Evolutionary conservation across 139 green algal species (phyloP), one percentile per base, ranked within the genome.

Genomic region (Gonium pectorale): DNA sequence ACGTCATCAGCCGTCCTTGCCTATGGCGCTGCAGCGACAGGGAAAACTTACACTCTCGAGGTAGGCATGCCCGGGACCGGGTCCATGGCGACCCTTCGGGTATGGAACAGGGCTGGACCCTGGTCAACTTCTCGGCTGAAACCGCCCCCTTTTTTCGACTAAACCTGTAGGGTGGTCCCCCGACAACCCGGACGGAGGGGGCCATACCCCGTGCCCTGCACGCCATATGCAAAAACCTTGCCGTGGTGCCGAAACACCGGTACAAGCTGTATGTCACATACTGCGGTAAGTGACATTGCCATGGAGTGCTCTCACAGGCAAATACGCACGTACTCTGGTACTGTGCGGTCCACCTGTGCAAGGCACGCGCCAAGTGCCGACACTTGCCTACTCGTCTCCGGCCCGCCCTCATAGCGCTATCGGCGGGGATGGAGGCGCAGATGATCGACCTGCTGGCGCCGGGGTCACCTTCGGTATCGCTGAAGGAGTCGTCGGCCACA

Each of bases 361-460:
- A n/a, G n/a, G n/a, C n/a, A n/a, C n/a, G n/a, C n/a, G n/a, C n/a
- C n/a, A n/a, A n/a, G n/a, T n/a, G n/a, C n/a, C n/a, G n/a, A n/a
- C n/a, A n/a, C n/a, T n/a, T n/a, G n/a, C n/a, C n/a, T n/a, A n/a
- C n/a, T n/a, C n/a, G n/a, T n/a, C n/a, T n/a, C n/a, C n/a, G n/a
- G n/a, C n/a, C n/a, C n/a, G n/a, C n/a, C n/a, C n/a, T n/a, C n/a
- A n/a, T n/a, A 88, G 83, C 71, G 9, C 52, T 88, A 15, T 84
- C 74, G 3, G 83, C 83, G 8, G 83, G 71, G 29, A 44, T 85
- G 49, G 83, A 88, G 60, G 83, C 83, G 27, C 56, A 62, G 4
- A 62, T 91, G 46, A 46, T 91, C 26, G 87, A 91, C 41, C 70
- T 91, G 40, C 41, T 91, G 60, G 82, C 82, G 21, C 52, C 79